phyloP scores from a whole-genome alignment of 2,329 filamentous ascomycete genomes.

The Paecilomyces variotii region DNA sequence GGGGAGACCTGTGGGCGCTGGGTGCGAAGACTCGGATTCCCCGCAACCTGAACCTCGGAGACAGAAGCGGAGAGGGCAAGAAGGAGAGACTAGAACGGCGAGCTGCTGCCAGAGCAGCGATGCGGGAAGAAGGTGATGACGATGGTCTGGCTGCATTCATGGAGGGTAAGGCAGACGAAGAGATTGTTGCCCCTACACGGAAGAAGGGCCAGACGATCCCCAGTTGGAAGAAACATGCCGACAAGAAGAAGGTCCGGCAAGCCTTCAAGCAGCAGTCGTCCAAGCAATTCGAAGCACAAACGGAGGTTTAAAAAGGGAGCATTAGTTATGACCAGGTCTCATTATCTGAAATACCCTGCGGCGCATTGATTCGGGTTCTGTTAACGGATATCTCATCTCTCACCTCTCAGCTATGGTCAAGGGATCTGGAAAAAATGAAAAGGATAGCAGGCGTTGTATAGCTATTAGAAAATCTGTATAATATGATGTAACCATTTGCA shows the following conservation, averaged over 20 bases:
- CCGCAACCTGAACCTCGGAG: conserved; percentile 55
- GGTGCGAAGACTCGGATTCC: conserved; percentile 77
- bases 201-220: conserved; percentile 29
- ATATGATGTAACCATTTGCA: neutral
- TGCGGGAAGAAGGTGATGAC: conserved; percentile 17
- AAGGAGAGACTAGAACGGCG: conserved; percentile 33
- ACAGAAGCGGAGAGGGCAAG: conserved; percentile 31
- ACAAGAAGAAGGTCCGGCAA: conserved; percentile 36
- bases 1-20: conserved; percentile 94
- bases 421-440: neutral
- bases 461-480: neutral
- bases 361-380: neutral
- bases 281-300: neutral
- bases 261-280: conserved; percentile 28
- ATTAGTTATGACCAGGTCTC: neutral
- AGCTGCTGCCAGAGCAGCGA: conserved; percentile 19
- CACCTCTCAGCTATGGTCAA: neutral
- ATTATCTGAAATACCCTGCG: neutral
- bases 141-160: conserved; percentile 15
- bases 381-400: neutral
- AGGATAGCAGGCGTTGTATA: neutral
- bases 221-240: conserved; percentile 37
- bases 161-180: conserved; percentile 4
- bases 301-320: conserved; percentile 1
- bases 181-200: conserved; percentile 11